These are phyloP conservation scores for Termitomyces sp. DNA, from an alignment of 768 basidiomycete genomes.

Conservation along the genomic window DNA sequence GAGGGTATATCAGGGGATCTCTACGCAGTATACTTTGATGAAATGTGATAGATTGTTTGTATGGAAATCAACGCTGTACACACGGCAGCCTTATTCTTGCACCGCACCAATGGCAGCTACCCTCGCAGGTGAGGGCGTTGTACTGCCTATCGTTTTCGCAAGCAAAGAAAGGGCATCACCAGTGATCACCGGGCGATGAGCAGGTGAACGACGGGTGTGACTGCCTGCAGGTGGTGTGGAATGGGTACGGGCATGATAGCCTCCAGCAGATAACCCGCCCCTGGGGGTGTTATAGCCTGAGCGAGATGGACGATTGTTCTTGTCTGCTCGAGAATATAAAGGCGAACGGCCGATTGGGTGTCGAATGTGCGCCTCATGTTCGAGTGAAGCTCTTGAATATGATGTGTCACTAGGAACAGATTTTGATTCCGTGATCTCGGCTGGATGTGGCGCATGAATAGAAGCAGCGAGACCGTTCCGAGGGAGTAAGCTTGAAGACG, in stretches of 20 bases:
- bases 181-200: constrained; percentile 64
- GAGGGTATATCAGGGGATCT: constrained; percentile 1
- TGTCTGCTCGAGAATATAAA: constrained; percentile 24
- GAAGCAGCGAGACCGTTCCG: constrained; percentile 40
- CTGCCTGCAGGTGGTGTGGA: constrained; percentile 51
- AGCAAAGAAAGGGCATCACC: constrained; percentile 65
- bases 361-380: constrained; percentile 40
- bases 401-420: constrained; percentile 33
- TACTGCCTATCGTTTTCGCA: constrained; percentile 52
- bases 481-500: constrained; percentile 8
- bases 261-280: constrained; percentile 24
- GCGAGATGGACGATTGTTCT: constrained; percentile 28
- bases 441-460: constrained; percentile 47
- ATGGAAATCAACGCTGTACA: background rate
- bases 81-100: constrained; percentile 18
- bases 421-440: constrained; percentile 26
- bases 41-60: background rate
- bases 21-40: background rate
- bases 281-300: constrained; percentile 42
- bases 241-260: constrained; percentile 55
- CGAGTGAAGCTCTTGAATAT: constrained; percentile 21
- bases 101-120: constrained; percentile 15
- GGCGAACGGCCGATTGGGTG: constrained; percentile 48
- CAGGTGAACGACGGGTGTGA: constrained; percentile 30
- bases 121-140: constrained; percentile 20